Base-by-base conservation (phyloP, 768 basidiomycete species). In the Mycena capillaripes region DNA sequence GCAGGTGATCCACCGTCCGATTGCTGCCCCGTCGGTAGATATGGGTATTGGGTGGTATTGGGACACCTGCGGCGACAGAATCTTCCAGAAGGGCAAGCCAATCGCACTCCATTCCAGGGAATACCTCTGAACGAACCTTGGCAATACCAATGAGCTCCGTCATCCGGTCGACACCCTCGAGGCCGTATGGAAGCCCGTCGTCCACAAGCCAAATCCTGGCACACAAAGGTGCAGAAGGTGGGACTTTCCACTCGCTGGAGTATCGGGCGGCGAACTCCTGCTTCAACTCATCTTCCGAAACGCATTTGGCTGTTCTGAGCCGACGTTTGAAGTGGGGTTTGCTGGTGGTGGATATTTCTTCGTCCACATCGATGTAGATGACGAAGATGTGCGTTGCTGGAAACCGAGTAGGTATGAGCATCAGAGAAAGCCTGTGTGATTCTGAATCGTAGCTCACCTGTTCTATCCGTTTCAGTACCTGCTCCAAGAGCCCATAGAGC, bases 31-130 rank as follows among this genome's bases (percentile, higher is more conserved):
- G 10, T 19, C 55, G 40, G 21, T 66, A 27, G n/a, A 66, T 58
- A 27, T 66, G 55, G 30, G 4, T 3, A 12, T 12, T 7, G 42
- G 21, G 21, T 46, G 65, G 65, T 1, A 66, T 19, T 57, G 19
- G 29, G 5, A 5, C 5, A 19, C 65, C 65, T 10, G 44, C 55
- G 55, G 55, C 40, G 30, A 66, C 42, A 17, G 65, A 66, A 46
- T 66, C 55, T 19, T 66, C 42, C 65, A 66, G 48, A 57, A 46
- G 55, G 5, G 65, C 29, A 58, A 58, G 65, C 65, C 55, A 66
- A 44, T 66, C 65, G 55, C 65, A 66, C 21, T 66, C 16, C 55
- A 66, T 66, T 21, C 55, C 55, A n/a, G 55, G 65, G 52, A 66
- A 66, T 23, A 66, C 30, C 55, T 66, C 27, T 48, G 65, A 66